phyloP scores from a whole-genome alignment of 129 eudicot species.

The Flaveria trinervia region DNA sequence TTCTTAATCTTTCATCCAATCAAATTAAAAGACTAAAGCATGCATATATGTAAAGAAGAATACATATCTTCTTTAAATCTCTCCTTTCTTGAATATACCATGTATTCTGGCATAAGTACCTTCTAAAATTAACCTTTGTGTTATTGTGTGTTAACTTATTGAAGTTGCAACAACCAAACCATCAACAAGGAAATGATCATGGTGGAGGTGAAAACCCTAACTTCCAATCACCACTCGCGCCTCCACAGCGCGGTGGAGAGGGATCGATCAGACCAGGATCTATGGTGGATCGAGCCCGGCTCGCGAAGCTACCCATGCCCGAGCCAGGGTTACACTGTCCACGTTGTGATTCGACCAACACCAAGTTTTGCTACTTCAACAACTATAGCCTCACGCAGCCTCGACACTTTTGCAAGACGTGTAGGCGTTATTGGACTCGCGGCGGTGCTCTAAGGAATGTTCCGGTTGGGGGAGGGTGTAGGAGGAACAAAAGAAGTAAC shows the following conservation, averaged over 20 bases:
- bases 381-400: slow-evolving; percentile 85
- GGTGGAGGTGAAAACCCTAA: slow-evolving; percentile 44
- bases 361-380: slow-evolving; percentile 80
- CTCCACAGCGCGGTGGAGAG: slow-evolving; percentile 45
- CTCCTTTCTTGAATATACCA: slow-evolving; percentile 58
- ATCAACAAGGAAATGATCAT: slow-evolving; percentile 35
- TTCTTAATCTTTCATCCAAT: slow-evolving; percentile 47
- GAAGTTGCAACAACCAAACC: slow-evolving; percentile 69
- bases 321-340: slow-evolving; percentile 76
- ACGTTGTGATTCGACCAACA: slow-evolving; percentile 78
- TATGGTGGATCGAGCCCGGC: slow-evolving; percentile 80
- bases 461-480: slow-evolving; percentile 91
- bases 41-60: slow-evolving; percentile 39
- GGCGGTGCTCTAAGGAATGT: slow-evolving; percentile 84
- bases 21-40: slow-evolving; percentile 39
- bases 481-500: slow-evolving; percentile 75
- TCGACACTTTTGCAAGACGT: slow-evolving; percentile 89
- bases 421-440: slow-evolving; percentile 77
- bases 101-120: slow-evolving; percentile 18
- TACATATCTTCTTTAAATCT: slow-evolving; percentile 30
- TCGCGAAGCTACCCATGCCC: slow-evolving; percentile 76
- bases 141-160: slow-evolving; percentile 18
- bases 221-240: slow-evolving; percentile 35
- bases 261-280: slow-evolving; percentile 74
- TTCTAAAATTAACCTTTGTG: slow-evolving; percentile 20